A percentile compares a stretch with the other conserved stretches of the same genome.
These are phyloP conservation scores for Pelargonium cotyledonis DNA, from an alignment of 441 rosid species.

Conservation along the genomic window DNA sequence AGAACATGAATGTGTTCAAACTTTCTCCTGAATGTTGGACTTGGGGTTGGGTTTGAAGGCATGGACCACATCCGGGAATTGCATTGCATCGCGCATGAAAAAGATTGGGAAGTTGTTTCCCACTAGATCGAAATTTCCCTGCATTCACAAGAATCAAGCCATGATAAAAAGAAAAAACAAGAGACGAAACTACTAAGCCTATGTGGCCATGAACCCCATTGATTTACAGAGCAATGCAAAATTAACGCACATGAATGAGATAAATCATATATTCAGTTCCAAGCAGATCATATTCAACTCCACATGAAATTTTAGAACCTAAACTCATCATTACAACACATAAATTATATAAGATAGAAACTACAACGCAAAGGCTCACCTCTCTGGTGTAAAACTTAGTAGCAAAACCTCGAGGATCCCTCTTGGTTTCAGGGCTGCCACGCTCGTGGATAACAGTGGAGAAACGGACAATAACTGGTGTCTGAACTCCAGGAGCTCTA, in stretches of 20 bases:
- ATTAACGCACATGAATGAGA: too few relatives aligned
- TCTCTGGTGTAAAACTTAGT: conserved; percentile 96
- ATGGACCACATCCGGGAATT: conserved; percentile 92
- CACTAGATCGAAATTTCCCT: conserved; percentile 95
- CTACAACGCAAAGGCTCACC: too few relatives aligned
- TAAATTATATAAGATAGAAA: too few relatives aligned
- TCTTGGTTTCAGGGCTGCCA: conserved; percentile 87
- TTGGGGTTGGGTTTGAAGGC: conserved; percentile 89
- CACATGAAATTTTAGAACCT: too few relatives aligned
- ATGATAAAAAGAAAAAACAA: too few relatives aligned
- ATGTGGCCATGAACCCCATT: too few relatives aligned
- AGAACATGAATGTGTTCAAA: conserved; percentile 73
- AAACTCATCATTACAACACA: too few relatives aligned
- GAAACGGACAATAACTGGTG: conserved; percentile 86
- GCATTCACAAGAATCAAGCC: conserved; percentile 21
- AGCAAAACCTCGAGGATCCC: conserved; percentile 97
- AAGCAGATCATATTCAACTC: too few relatives aligned
- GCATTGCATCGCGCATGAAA: conserved; percentile 82
- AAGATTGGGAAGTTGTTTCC: conserved; percentile 96
- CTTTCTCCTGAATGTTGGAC: conserved; percentile 87
- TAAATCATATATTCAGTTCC: too few relatives aligned
- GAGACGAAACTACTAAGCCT: too few relatives aligned
- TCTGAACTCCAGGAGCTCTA: conserved; percentile 85
- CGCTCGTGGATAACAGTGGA: conserved; percentile 88
- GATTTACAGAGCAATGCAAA: too few relatives aligned